Percentiles rank a stretch among this genome's conserved stretches.
These are phyloP conservation scores for Phytopythium sindhum DNA, from an alignment of 352 stramenopile genomes.

Conservation along the genomic window DNA sequence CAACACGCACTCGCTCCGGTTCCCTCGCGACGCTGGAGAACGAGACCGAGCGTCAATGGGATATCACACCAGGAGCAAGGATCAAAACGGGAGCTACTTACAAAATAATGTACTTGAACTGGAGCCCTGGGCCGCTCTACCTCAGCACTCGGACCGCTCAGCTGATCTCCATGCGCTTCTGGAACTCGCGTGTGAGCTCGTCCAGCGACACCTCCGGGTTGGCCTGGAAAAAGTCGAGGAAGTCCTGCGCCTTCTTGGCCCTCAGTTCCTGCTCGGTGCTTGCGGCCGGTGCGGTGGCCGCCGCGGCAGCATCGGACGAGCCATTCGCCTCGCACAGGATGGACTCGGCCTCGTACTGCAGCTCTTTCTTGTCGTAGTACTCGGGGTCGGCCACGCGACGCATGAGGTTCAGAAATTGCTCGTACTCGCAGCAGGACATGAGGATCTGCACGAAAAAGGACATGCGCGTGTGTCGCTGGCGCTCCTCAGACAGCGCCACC, in stretches of 20 bases:
- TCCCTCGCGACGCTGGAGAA: not conserved
- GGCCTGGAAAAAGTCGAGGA: slow-evolving; percentile 68
- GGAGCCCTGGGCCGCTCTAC: not conserved
- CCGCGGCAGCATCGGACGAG: slow-evolving; percentile 11
- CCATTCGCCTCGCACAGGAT: slow-evolving; percentile 56
- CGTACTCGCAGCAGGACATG: slow-evolving; percentile 73
- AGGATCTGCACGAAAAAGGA: slow-evolving; percentile 85
- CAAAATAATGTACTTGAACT: slow-evolving; percentile 9
- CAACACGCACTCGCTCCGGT: not conserved
- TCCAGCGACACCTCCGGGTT: slow-evolving; percentile 68
- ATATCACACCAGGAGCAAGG: not conserved
- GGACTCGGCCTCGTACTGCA: slow-evolving; percentile 60
- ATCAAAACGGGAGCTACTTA: not conserved
- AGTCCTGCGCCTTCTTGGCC: slow-evolving; percentile 51
- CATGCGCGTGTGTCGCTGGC: slow-evolving; percentile 69
- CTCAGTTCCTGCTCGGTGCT: slow-evolving; percentile 15
- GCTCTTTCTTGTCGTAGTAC: slow-evolving; percentile 81
- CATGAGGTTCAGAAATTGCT: slow-evolving; percentile 87
- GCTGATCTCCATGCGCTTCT: slow-evolving; percentile 61
- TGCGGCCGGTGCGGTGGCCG: not conserved
- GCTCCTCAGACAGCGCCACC: slow-evolving; percentile 60
- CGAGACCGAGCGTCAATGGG: not conserved
- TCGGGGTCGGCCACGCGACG: slow-evolving; percentile 68
- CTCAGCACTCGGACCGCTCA: slow-evolving; percentile 16
- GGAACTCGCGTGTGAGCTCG: slow-evolving; percentile 70